Base-by-base conservation (phyloP, 2,329 filamentous ascomycete species). In the Allantophomopsis cytisporea region DNA sequence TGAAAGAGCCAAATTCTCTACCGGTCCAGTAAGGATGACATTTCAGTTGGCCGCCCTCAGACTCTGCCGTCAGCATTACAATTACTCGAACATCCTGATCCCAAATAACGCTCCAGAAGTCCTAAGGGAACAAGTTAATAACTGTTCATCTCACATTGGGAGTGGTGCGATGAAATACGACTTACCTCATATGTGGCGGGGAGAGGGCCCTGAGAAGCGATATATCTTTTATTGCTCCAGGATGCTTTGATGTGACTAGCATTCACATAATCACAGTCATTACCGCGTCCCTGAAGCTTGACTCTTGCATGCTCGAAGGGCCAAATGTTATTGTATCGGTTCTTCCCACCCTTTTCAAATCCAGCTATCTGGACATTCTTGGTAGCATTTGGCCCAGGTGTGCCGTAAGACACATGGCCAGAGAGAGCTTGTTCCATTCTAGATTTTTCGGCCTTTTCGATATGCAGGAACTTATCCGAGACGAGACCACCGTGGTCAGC, bases 31-130 rank as follows among this genome's bases (percentile, higher is more conserved):
- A 98, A 7, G 85, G 77, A 57, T 98, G 88, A 45, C 89, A 94
- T 59, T 96, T 98, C 35, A 94, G 68, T 55, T 94, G 88, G 1
- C 89, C 88, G 17, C 87, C 86, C 62, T 98, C 91, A 18, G 83
- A 74, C 59, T 96, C 89, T 2, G 91, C 89, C 5, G 91, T 98
- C 48, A 98, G 70, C 81, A 95, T 96, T 47, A 96, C 88, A 45
- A 98, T 81, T 18, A 96, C 84, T 38, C 89, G 81, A 3, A 94
- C 80, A 54, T 96, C 88, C 59, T 96, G 84, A 55, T 96, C 88
- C 91, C 91, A 98, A 21, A 96, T 71, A 10, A 95, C 82, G 43
- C 86, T 89, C 91, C 91, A 98, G 55, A 98, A 98, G 58, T 98
- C 91, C 84, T 91, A 48, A n/a, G 48, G 63, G 7, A 20, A 33